phyloP scores from a whole-genome alignment of 257 asterid species.

The Datura wrightii region DNA sequence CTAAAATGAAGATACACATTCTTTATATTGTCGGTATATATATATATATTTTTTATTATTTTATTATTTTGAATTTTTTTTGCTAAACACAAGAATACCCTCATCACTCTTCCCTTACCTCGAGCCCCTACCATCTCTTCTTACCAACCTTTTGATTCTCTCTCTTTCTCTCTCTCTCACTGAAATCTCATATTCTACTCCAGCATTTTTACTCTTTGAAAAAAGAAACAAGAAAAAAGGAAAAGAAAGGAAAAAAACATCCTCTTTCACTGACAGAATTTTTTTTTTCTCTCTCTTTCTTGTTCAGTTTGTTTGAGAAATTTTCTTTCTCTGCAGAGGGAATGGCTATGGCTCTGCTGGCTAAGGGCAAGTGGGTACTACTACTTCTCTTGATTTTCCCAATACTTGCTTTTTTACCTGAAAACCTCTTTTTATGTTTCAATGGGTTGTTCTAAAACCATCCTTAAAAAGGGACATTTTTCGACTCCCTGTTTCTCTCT shows the following conservation, averaged over 20 bases:
- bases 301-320: slow-evolving; percentile 19
- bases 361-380: slow-evolving; percentile 34
- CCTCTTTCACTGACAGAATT: slow-evolving; percentile 30
- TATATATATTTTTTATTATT: no score
- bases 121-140: slow-evolving; percentile 74
- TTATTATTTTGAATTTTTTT: no score
- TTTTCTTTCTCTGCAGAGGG: slow-evolving; percentile 39
- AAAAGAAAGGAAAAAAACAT: slow-evolving; percentile 31
- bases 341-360: slow-evolving; percentile 37
- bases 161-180: slow-evolving; percentile 28
- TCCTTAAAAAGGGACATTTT: slow-evolving; percentile 34
- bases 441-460: slow-evolving; percentile 28
- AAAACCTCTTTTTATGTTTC: slow-evolving; percentile 25
- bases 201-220: slow-evolving; percentile 14
- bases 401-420: slow-evolving; percentile 13
- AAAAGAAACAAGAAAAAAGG: slow-evolving; percentile 6
- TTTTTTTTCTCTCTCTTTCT: slow-evolving; percentile 33
- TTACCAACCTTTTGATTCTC: slow-evolving; percentile 26
- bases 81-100: slow-evolving; percentile 48
- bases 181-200: not conserved
- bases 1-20: not conserved
- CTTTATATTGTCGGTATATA: not conserved
- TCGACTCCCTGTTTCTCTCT: slow-evolving; percentile 28
- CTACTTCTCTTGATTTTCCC: slow-evolving; percentile 24
- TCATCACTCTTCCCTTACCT: slow-evolving; percentile 53